Percentiles rank a stretch among this genome's conserved stretches.
Evolutionary conservation across 192 early-diverging fungal species (phyloP).

Genomic region (Coemansia biformis): DNA sequence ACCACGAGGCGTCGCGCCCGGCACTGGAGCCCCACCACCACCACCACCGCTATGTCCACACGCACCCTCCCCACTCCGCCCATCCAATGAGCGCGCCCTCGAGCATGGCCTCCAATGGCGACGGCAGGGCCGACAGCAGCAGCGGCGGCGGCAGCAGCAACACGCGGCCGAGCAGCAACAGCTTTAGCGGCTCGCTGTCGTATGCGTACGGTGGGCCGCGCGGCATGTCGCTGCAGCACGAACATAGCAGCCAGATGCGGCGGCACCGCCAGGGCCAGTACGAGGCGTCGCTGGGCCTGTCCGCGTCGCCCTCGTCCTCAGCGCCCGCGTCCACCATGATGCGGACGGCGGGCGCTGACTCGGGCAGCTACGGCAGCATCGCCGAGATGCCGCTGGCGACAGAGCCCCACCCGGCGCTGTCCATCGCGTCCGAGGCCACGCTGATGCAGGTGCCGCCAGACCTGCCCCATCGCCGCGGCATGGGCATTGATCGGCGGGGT

Average conservation of each 20-base stretch:
- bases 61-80: slow-evolving; percentile 11
- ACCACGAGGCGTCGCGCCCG: slow-evolving; percentile 14
- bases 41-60: slow-evolving; percentile 9
- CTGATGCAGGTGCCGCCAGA: slow-evolving; percentile 16
- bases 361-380: not conserved
- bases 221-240: not conserved
- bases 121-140: not conserved
- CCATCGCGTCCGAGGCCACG: slow-evolving; percentile 31
- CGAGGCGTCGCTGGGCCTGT: slow-evolving; percentile 13
- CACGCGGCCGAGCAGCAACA: slow-evolving; percentile 40
- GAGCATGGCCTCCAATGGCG: not conserved
- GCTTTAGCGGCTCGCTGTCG: slow-evolving; percentile 28
- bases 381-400: not conserved
- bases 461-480: not conserved
- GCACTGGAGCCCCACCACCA: slow-evolving; percentile 16
- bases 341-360: slow-evolving; percentile 10
- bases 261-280: not conserved
- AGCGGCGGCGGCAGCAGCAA: not conserved
- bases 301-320: slow-evolving; percentile 31
- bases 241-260: not conserved
- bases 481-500: not conserved
- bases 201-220: slow-evolving; percentile 3
- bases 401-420: slow-evolving; percentile 17
- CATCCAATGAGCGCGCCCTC: slow-evolving; percentile 34
- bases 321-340: slow-evolving; percentile 37